Percentiles rank a stretch among this genome's conserved stretches.
phyloP scores from a whole-genome alignment of 1,284 basidiomycete genomes.

The Meira nashicola region DNA sequence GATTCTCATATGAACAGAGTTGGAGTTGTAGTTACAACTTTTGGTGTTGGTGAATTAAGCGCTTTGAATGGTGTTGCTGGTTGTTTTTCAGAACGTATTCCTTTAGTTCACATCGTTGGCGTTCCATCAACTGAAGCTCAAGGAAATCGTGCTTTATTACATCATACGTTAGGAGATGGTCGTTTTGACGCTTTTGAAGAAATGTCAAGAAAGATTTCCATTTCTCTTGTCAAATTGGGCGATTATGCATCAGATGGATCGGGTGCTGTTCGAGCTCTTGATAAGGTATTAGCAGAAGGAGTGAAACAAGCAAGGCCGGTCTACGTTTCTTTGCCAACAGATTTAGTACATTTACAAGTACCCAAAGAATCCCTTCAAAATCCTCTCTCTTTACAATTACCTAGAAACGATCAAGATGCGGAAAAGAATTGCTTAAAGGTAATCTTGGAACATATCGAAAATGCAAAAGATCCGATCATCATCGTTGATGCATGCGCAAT shows the following conservation, averaged over 20 bases:
- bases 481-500: slow-evolving; percentile 83
- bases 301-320: slow-evolving; percentile 72
- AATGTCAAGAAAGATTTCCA: slow-evolving; percentile 71
- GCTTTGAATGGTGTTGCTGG: slow-evolving; percentile 56
- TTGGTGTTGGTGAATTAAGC: slow-evolving; percentile 80
- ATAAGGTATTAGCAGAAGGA: slow-evolving; percentile 71
- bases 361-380: slow-evolving; percentile 64
- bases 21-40: slow-evolving; percentile 59
- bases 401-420: slow-evolving; percentile 60
- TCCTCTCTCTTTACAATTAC: slow-evolving; percentile 50
- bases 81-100: slow-evolving; percentile 73
- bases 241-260: not conserved
- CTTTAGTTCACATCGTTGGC: slow-evolving; percentile 85
- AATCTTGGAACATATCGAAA: slow-evolving; percentile 64
- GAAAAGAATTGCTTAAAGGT: slow-evolving; percentile 57
- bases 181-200: slow-evolving; percentile 69
- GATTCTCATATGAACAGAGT: slow-evolving; percentile 3
- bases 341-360: slow-evolving; percentile 70
- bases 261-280: slow-evolving; percentile 63
- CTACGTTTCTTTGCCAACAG: slow-evolving; percentile 81
- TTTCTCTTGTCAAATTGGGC: slow-evolving; percentile 61
- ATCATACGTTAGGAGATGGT: slow-evolving; percentile 53
- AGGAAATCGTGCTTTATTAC: slow-evolving; percentile 55
- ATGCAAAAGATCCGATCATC: slow-evolving; percentile 68
- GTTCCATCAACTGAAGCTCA: slow-evolving; percentile 72